Percentiles rank a stretch among this genome's conserved stretches.
Conservation (phyloP, 1,139 yeast genomes). For the Magnusiomyces magnusii region DNA sequence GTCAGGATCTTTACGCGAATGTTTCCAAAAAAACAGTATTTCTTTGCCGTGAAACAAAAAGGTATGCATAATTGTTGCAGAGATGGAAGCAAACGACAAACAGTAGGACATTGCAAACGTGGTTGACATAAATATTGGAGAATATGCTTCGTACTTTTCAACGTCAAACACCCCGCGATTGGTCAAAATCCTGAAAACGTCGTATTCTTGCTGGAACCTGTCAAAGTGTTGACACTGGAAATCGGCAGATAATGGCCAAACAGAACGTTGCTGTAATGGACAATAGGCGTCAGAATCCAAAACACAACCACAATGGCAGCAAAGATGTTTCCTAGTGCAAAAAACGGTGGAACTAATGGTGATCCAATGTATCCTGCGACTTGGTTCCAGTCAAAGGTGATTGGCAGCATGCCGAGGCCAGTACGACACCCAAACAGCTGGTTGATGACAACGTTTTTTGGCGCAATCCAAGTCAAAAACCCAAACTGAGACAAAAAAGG, state of each 20-base stretch:
- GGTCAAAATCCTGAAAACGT: constrained; percentile 42
- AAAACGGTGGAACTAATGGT: constrained; percentile 62
- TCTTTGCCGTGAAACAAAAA: constrained; percentile 49
- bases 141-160: constrained; percentile 44
- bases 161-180: constrained; percentile 39
- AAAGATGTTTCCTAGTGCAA: constrained; percentile 46
- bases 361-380: constrained; percentile 52
- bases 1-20: constrained; percentile 40
- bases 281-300: constrained; percentile 41
- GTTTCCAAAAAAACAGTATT: constrained; percentile 41
- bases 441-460: constrained; percentile 47
- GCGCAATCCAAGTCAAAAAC: constrained; percentile 50
- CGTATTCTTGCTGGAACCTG: constrained; percentile 39
- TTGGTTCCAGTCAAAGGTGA: constrained; percentile 52
- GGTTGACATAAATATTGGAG: constrained; percentile 58
- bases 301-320: constrained; percentile 40
- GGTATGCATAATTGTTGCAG: constrained; percentile 51
- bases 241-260: constrained; percentile 48
- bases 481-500: constrained; percentile 46
- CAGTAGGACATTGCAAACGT: constrained; percentile 58
- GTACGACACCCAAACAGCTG: constrained; percentile 54
- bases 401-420: constrained; percentile 58
- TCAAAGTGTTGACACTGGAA: constrained; percentile 38
- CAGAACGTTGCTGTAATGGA: constrained; percentile 47
- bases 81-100: constrained; percentile 53